A percentile compares a stretch with the other conserved stretches of the same genome.
Evolutionary conservation across 2,329 filamentous ascomycete genomes (phyloP).

Genomic region (Aspergillus texensis): DNA sequence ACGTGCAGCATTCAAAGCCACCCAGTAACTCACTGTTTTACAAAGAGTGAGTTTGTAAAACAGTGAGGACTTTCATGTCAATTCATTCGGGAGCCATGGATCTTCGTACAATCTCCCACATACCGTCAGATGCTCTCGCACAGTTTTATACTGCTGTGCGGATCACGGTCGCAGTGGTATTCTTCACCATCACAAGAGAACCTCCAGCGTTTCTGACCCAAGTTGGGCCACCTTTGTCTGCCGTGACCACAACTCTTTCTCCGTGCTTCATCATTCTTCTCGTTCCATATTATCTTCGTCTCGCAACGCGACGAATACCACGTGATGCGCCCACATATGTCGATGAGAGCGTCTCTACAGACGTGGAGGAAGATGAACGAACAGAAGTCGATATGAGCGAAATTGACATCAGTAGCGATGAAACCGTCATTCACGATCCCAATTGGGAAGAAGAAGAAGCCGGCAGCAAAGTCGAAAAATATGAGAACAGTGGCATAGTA

Average conservation of each 20-base stretch:
- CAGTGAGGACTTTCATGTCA: background rate
- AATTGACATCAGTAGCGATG: background rate
- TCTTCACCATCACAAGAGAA: background rate
- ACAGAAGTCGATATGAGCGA: background rate
- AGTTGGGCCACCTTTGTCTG: background rate
- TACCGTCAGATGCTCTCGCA: background rate
- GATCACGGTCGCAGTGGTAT: background rate
- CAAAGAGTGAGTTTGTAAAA: background rate
- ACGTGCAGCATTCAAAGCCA: too few species aligned
- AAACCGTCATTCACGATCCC: background rate
- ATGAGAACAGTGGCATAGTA: background rate
- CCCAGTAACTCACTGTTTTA: background rate
- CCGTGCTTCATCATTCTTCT: background rate
- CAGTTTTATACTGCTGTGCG: background rate
- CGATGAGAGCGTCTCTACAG: background rate
- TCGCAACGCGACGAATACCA: background rate
- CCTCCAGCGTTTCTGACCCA: background rate
- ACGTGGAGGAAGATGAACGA: background rate
- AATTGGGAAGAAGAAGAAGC: background rate
- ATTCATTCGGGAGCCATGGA: background rate
- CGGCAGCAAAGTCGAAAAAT: background rate
- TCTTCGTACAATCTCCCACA: background rate
- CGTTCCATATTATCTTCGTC: background rate
- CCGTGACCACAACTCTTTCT: background rate
- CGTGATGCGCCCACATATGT: background rate